Evolutionary conservation across 2,329 filamentous ascomycete genomes (phyloP).

Genomic region (Karstenula rhodostoma): DNA sequence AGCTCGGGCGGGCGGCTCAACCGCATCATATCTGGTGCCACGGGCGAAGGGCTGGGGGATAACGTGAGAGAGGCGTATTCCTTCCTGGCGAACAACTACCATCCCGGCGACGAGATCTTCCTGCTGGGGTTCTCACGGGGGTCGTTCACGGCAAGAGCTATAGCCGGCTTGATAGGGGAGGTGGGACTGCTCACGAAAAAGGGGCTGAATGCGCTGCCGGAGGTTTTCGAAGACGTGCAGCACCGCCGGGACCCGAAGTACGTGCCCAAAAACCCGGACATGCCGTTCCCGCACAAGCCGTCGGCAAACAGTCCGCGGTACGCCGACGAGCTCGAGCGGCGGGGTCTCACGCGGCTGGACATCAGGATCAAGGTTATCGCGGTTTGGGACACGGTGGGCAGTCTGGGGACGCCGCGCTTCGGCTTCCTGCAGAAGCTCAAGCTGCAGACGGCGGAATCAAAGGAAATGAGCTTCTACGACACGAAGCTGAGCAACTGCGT

Average conservation of each 20-base stretch:
- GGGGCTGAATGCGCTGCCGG: constrained; percentile 54
- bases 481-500: constrained; percentile 54
- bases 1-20: constrained; percentile 54
- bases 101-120: constrained; percentile 59
- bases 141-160: constrained; percentile 55
- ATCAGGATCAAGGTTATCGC: constrained; percentile 55
- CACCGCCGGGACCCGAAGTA: constrained; percentile 55
- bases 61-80: constrained; percentile 59
- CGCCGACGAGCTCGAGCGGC: constrained; percentile 50
- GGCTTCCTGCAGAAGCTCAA: constrained; percentile 49
- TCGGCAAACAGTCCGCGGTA: constrained; percentile 54
- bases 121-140: constrained; percentile 58
- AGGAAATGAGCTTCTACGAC: constrained; percentile 58
- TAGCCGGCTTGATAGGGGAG: constrained; percentile 54
- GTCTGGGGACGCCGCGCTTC: constrained; percentile 57
- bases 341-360: constrained; percentile 43
- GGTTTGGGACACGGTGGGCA: constrained; percentile 60
- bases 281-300: constrained; percentile 58
- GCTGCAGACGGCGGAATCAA: constrained; percentile 45
- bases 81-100: constrained; percentile 62
- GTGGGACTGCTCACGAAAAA: constrained; percentile 59
- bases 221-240: constrained; percentile 57
- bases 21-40: constrained; percentile 51
- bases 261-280: constrained; percentile 54
- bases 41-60: constrained; percentile 56